Base-by-base conservation (phyloP, 2,329 filamentous ascomycete genomes). In the Nakataea oryzae region DNA sequence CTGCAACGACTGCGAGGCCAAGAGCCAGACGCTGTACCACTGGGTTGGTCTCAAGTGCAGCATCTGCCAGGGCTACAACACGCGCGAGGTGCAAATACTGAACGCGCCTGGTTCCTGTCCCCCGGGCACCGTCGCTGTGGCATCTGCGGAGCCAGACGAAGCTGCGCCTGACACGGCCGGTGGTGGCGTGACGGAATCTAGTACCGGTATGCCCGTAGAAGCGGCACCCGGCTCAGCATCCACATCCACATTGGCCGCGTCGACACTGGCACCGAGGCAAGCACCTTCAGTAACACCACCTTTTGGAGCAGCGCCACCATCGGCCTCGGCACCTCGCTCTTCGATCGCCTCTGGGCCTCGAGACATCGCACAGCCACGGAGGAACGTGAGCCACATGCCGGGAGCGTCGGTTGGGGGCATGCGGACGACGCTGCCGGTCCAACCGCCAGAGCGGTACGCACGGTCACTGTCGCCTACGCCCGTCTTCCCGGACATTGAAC, bases 1-100 rank as follows among this genome's bases (percentile, higher is more conserved):
- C 65, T 99, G 95, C 75, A 97, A 99, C 72, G 95, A 99, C 75
- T 99, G 95, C 75, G 90, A 87, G 57, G 89, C 90, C 14, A 93
- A 92, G 71, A 93, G 89, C 64, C 89, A 89, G 27, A 91, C 95
- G 27, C 83, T 84, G 32, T 99, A 96, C 71, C 95, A 99, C 74
- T 99, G 95, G 91, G 79, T 97, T 5, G 95, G 95, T 0, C 79
- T 96, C 57, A 96, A 96, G 74, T 99, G 95, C 72, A 86, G 81
- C 17, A 84, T 88, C 47, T 90, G 87, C 69, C 77, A 80, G 55
- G 89, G 86, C 3, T 90, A 88, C 69, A 90, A 90, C 69, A 90
- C 87, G 0, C 83, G 82, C 21, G 83, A 89, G 68, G 73, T 88
- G 29, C 83, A 83, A 62, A 65, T 73, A 11, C 62, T 73, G 14